Conservation (phyloP, 2,329 filamentous ascomycete species). For the Chalara sp. region DNA sequence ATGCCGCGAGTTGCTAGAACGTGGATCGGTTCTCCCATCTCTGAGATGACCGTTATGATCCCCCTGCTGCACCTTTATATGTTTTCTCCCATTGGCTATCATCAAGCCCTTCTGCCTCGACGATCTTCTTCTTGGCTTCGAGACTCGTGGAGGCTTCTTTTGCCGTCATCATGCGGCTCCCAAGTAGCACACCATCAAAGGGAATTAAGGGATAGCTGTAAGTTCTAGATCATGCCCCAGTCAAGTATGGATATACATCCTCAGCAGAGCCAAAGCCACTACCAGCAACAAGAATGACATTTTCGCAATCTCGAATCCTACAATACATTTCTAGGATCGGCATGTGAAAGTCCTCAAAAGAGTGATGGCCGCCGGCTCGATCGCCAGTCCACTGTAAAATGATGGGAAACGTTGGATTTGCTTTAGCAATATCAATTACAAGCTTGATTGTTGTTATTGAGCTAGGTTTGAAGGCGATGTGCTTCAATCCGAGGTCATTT, state of each 20-base stretch:
- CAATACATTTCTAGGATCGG: constrained; percentile 83
- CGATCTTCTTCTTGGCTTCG: constrained; percentile 79
- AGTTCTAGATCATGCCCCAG: constrained; percentile 72
- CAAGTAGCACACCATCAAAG: constrained; percentile 82
- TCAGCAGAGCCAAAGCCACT: constrained; percentile 83
- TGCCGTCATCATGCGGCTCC: constrained; percentile 86
- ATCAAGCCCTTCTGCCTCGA: constrained; percentile 70
- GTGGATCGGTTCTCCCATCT: constrained; percentile 98
- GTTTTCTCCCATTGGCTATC: constrained; percentile 83
- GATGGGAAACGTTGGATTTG: constrained; percentile 80
- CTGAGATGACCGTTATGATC: constrained; percentile 88
- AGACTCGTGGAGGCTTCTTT: constrained; percentile 82
- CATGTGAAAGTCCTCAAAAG: constrained; percentile 86
- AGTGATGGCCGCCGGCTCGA: constrained; percentile 85
- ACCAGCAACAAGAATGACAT: constrained; percentile 80
- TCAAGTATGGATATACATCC: constrained; percentile 85
- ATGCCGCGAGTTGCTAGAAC: constrained; percentile 94
- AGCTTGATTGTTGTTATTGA: constrained; percentile 77
- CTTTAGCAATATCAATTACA: constrained; percentile 83
- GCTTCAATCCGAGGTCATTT: constrained; percentile 78
- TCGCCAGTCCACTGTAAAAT: constrained; percentile 91
- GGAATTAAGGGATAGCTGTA: constrained; percentile 87
- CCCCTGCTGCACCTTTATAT: constrained; percentile 84
- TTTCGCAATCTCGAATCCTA: constrained; percentile 72
- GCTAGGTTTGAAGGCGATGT: constrained; percentile 91